phyloP scores from a whole-genome alignment of 768 basidiomycete species.

The Flagelloscypha sp. region DNA sequence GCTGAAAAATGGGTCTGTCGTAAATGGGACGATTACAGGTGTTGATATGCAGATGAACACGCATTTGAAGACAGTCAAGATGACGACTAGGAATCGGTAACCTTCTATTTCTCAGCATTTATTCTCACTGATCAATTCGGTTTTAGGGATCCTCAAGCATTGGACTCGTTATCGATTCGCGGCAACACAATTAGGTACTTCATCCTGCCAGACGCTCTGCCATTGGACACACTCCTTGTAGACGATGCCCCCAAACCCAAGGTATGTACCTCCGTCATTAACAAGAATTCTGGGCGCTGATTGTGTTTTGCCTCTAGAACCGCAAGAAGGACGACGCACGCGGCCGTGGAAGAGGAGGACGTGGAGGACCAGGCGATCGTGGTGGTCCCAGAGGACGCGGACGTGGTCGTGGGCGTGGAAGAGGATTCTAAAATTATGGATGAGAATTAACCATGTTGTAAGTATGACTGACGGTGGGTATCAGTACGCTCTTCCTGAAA shows the following conservation, averaged over 20 bases:
- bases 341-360: conserved; percentile 50
- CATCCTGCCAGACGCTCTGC: conserved; percentile 94
- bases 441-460: too few relatives aligned
- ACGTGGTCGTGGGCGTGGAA: conserved; percentile 44
- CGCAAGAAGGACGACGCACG: conserved; percentile 81
- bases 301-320: too few relatives aligned
- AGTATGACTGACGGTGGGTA: too few relatives aligned
- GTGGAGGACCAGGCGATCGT: conserved; percentile 38
- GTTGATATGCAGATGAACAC: conserved; percentile 99
- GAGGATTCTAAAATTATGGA: conserved; percentile 35
- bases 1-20: conserved; percentile 92
- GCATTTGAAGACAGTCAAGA: conserved; percentile 94
- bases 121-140: too few relatives aligned
- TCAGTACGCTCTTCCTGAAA: too few relatives aligned
- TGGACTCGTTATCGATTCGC: conserved; percentile 89
- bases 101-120: too few relatives aligned
- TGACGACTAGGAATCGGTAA: conserved; percentile 87
- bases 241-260: conserved; percentile 98
- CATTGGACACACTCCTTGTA: conserved; percentile 91
- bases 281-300: too few relatives aligned
- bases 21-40: conserved; percentile 95
- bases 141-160: conserved; percentile 75
- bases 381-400: conserved; percentile 47
- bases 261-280: too few relatives aligned
- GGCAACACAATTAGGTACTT: conserved; percentile 97